Base-by-base conservation (phyloP, 768 basidiomycete species). In the Leccinum obscurum region DNA sequence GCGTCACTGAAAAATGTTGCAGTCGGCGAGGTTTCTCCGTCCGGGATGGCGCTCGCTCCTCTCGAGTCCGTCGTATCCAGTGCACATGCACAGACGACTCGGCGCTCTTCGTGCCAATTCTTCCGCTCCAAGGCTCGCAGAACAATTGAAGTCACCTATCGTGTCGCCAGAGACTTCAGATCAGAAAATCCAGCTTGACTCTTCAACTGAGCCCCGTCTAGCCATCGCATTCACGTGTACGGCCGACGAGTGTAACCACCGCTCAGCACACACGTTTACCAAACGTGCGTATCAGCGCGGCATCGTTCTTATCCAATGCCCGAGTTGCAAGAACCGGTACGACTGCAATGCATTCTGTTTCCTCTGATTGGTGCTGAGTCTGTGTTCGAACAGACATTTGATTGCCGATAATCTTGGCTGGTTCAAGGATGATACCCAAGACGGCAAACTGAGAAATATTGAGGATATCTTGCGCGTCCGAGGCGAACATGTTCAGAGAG, bases 361-460 rank as follows among this genome's bases (percentile, higher is more conserved):
- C 49, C 44, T 17, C 4, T 22, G 8, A 14, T n/a, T 5, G 4
- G 28, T 8, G 22, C 60, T 61, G 48, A 49, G 15, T 15, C 7
- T 6, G 2, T 14, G 24, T 26, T 20, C 15, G 24, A 58, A 24
- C 62, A 92, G 90, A 32, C 90, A 93, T 72, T 76, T 95, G 10
- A 92, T 94, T 64, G 94, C 94, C 4, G 94, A 96, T 69, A 88
- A 96, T 67, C 75, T 96, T 13, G 90, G 90, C 1, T 96, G 94
- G 94, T 96, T 96, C 78, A 87, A 92, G 67, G 92, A 94, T 30
- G 82, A 77, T 61, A 93, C 89, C 6, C 75, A 85, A 61, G 85
- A 85, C 5, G 92, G 91, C 6, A 86, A 84, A 60, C 73, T 89
- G 26, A 83, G 79, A 57, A 97, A 90, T 1, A 78, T 98, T 4